Evolutionary conservation across 106 monocot genomes (phyloP).

Genomic region (Alisma plantagoaquatica): DNA sequence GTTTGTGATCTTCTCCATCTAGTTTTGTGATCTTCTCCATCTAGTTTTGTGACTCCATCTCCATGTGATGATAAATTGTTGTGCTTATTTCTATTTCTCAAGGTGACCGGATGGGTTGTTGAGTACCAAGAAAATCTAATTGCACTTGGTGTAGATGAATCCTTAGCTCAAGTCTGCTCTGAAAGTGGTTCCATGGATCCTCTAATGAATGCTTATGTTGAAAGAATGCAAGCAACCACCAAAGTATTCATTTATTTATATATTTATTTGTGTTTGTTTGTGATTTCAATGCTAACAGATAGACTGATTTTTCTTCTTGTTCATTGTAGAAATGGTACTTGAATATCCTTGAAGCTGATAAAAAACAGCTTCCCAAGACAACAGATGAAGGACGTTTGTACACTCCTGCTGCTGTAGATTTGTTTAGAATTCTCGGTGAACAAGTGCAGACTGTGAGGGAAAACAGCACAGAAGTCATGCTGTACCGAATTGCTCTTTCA

Average conservation of each 20-base stretch:
- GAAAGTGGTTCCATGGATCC: conserved; percentile 99
- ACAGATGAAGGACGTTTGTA: conserved; percentile 94
- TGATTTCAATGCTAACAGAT: conserved; percentile 16
- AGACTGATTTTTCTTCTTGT: conserved; percentile 1
- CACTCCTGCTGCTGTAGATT: conserved; percentile 94
- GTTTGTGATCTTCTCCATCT: background rate
- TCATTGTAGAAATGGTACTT: conserved; percentile 92
- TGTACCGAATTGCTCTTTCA: conserved; percentile 90
- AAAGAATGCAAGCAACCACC: conserved; percentile 90
- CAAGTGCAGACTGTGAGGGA: conserved; percentile 96
- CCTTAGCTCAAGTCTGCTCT: conserved; percentile 98
- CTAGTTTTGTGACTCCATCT: background rate
- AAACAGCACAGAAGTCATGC: conserved; percentile 94
- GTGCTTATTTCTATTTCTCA: no score
- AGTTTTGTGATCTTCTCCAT: background rate
- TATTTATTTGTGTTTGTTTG: background rate
- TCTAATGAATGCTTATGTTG: conserved; percentile 98
- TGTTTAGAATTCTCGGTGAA: conserved; percentile 92
- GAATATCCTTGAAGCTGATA: conserved; percentile 94
- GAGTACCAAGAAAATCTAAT: conserved; percentile 93
- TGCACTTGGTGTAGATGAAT: conserved; percentile 95
- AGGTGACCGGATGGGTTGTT: conserved; percentile 99
- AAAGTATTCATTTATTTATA: conserved; percentile 30
- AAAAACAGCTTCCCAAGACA: conserved; percentile 88
- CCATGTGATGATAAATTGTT: no score